Conservation (phyloP, 1,139 yeast species). For the Meyerozyma elateridarum region DNA sequence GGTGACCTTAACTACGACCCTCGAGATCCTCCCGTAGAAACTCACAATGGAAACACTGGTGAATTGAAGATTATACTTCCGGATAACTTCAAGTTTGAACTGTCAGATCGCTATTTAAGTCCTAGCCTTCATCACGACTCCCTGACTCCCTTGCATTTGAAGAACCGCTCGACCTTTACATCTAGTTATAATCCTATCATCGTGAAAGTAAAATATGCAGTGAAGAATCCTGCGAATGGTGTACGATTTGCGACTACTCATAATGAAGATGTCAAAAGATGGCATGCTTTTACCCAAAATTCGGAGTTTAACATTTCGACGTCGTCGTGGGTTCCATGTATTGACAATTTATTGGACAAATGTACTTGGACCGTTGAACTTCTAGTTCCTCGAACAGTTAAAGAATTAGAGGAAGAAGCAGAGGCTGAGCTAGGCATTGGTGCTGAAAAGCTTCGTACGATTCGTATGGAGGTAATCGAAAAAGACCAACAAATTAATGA, state of each 20-base stretch:
- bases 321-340: slow-evolving; percentile 95
- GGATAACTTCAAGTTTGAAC: slow-evolving; percentile 56
- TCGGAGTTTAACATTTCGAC: slow-evolving; percentile 76
- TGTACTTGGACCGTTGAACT: slow-evolving; percentile 91
- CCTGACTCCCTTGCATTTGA: slow-evolving; percentile 36
- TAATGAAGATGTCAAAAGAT: slow-evolving; percentile 33
- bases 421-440: slow-evolving; percentile 6
- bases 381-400: slow-evolving; percentile 73
- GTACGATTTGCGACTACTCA: slow-evolving; percentile 61
- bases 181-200: slow-evolving; percentile 68
- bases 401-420: slow-evolving; percentile 32
- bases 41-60: slow-evolving; percentile 49
- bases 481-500: slow-evolving; percentile 13
- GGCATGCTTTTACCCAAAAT: slow-evolving; percentile 89
- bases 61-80: slow-evolving; percentile 74
- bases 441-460: slow-evolving; percentile 12
- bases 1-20: slow-evolving; percentile 45
- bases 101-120: slow-evolving; percentile 47
- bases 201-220: slow-evolving; percentile 62
- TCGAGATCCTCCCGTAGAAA: slow-evolving; percentile 15
- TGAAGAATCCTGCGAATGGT: slow-evolving; percentile 70
- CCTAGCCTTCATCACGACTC: slow-evolving; percentile 41
- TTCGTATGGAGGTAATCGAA: no score
- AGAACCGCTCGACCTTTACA: slow-evolving; percentile 25
- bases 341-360: slow-evolving; percentile 84